Evolutionary conservation across 2,329 filamentous ascomycete species (phyloP).

Genomic region (Talaromyces sp.): DNA sequence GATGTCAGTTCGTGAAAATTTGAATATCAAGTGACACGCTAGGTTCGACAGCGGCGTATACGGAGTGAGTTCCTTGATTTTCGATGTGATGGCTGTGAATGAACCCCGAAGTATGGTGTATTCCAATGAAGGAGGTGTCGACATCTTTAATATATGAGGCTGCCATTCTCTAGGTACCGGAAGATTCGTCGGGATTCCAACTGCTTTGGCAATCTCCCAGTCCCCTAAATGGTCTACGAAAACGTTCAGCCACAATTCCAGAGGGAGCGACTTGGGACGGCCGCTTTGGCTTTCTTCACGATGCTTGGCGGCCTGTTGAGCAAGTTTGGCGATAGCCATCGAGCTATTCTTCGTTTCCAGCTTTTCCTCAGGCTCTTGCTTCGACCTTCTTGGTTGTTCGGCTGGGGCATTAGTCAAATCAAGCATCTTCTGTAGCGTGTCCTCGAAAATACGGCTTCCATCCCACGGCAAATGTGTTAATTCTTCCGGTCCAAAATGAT

Average conservation of each 20-base stretch:
- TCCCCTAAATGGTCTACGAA: slow-evolving; percentile 74
- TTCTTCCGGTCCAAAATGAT: slow-evolving; percentile 60
- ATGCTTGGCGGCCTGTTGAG: slow-evolving; percentile 40
- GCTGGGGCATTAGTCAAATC: slow-evolving; percentile 17
- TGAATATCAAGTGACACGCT: slow-evolving; percentile 84
- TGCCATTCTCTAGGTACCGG: slow-evolving; percentile 71
- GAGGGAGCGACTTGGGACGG: slow-evolving; percentile 55
- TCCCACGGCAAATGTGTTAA: slow-evolving; percentile 51
- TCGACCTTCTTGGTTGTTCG: not conserved
- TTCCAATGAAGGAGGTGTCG: slow-evolving; percentile 72
- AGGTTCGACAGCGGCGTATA: slow-evolving; percentile 73
- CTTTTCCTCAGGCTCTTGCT: not conserved
- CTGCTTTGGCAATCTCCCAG: slow-evolving; percentile 82
- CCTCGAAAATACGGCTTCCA: slow-evolving; percentile 36
- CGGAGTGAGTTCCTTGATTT: slow-evolving; percentile 65
- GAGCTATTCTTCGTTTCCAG: slow-evolving; percentile 18
- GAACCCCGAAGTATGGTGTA: slow-evolving; percentile 76
- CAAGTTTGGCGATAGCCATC: slow-evolving; percentile 5
- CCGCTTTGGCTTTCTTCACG: slow-evolving; percentile 26
- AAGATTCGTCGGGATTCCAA: slow-evolving; percentile 76
- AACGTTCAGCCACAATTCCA: slow-evolving; percentile 86
- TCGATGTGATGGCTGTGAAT: slow-evolving; percentile 67
- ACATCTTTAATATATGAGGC: slow-evolving; percentile 59
- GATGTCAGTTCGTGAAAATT: slow-evolving; percentile 78
- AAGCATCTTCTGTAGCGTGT: slow-evolving; percentile 32